Conservation (phyloP, 345 rosid species). For the Citrus cavaleriei region DNA sequence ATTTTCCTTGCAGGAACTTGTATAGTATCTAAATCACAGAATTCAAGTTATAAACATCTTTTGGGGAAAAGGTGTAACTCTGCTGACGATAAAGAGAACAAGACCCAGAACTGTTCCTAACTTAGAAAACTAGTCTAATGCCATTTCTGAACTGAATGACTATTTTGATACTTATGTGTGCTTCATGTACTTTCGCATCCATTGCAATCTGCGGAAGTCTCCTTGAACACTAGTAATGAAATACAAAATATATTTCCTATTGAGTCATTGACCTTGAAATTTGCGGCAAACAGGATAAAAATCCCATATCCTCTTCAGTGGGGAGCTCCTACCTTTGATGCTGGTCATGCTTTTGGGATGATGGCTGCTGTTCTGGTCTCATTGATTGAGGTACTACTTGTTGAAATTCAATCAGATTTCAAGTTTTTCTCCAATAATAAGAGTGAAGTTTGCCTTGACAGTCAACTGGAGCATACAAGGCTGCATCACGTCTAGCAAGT, state of each 20-base stretch:
- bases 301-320: constrained; percentile 98
- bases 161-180: too few species aligned
- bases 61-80: not conserved
- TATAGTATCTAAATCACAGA: not conserved
- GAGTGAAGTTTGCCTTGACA: constrained; percentile 22
- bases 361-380: constrained; percentile 97
- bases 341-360: constrained; percentile 97
- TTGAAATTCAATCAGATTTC: not conserved
- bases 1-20: not conserved
- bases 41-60: not conserved
- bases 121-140: too few species aligned
- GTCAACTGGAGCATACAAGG: constrained; percentile 98
- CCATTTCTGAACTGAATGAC: too few species aligned
- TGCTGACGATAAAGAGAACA: not conserved
- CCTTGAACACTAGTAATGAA: not conserved
- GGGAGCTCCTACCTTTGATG: constrained; percentile 99
- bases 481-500: constrained; percentile 93
- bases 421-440: not conserved
- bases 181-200: too few species aligned
- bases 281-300: constrained; percentile 62
- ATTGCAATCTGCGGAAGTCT: too few species aligned
- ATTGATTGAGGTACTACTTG: constrained; percentile 65
- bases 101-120: too few species aligned
- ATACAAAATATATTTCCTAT: not conserved
- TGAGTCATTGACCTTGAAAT: constrained; percentile 3